Percentiles rank a stretch among this genome's conserved stretches.
These are phyloP conservation scores for Ganoderma resinaceum DNA, from an alignment of 1,284 basidiomycete genomes.

Conservation along the genomic window DNA sequence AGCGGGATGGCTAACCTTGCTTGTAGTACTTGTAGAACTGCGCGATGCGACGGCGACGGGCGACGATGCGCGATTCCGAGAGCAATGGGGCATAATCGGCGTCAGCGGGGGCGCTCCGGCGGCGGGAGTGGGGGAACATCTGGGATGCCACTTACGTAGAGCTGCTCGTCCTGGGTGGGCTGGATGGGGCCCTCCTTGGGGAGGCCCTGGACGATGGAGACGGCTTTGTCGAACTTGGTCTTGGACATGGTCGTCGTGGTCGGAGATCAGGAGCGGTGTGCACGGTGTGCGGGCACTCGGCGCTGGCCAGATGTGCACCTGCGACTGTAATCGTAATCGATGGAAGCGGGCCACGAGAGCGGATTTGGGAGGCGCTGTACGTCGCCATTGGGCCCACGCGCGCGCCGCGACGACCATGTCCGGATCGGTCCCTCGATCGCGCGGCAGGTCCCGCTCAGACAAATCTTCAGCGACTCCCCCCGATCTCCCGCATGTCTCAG, in stretches of 20 bases:
- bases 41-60: slow-evolving; percentile 1
- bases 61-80: not conserved
- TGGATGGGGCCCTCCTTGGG: slow-evolving; percentile 86
- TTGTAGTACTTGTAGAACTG: slow-evolving; percentile 96
- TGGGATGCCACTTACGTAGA: slow-evolving; percentile 62
- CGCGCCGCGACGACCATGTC: slow-evolving; percentile 18
- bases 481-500: slow-evolving; percentile 12
- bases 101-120: slow-evolving; percentile 9
- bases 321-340: slow-evolving; percentile 40
- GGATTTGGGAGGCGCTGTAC: slow-evolving; percentile 45
- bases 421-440: slow-evolving; percentile 28
- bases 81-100: slow-evolving; percentile 2
- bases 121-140: slow-evolving; percentile 8
- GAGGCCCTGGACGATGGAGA: slow-evolving; percentile 70
- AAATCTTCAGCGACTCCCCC: slow-evolving; percentile 25
- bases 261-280: slow-evolving; percentile 33
- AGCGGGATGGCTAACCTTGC: slow-evolving; percentile 63
- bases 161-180: slow-evolving; percentile 79
- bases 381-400: slow-evolving; percentile 86
- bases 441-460: slow-evolving; percentile 26
- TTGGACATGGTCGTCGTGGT: slow-evolving; percentile 53
- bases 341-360: too few relatives aligned
- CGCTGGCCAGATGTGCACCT: too few relatives aligned
- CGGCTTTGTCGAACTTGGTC: slow-evolving; percentile 83
- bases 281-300: slow-evolving; percentile 18